Evolutionary conservation across 2,329 filamentous ascomycete genomes (phyloP).

Genomic region (Cladosporium sphaerospermum): DNA sequence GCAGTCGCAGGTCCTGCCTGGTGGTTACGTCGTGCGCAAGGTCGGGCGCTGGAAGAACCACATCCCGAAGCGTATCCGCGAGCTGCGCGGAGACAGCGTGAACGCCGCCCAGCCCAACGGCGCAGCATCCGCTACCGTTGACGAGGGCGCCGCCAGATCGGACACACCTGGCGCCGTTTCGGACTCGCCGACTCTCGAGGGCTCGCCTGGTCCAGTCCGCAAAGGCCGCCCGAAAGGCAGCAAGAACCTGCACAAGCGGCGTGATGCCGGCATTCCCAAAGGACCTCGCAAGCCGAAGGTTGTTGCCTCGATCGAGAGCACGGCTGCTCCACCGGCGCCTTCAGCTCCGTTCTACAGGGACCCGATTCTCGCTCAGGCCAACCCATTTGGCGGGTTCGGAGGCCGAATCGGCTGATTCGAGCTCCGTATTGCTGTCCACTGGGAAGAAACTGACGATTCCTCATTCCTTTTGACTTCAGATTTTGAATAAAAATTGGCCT

Average conservation of each 20-base stretch:
- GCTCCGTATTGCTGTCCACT: too few species aligned
- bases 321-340: not conserved
- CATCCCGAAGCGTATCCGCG: conserved; percentile 39
- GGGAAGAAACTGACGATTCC: too few species aligned
- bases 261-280: conserved; percentile 45
- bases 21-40: conserved; percentile 20
- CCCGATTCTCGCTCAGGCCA: too few species aligned
- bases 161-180: conserved; percentile 11
- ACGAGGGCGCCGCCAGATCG: conserved; percentile 1
- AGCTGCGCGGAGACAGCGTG: conserved; percentile 39
- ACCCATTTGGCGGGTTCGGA: too few species aligned
- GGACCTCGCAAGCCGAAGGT: conserved; percentile 34
- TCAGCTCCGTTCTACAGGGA: too few species aligned
- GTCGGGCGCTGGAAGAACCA: conserved; percentile 26
- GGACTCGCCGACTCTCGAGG: conserved; percentile 13
- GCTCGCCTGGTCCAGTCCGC: conserved; percentile 14
- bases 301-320: conserved; percentile 5
- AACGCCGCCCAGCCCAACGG: conserved; percentile 10
- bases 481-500: too few species aligned
- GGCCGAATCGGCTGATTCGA: too few species aligned
- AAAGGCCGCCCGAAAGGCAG: conserved; percentile 39
- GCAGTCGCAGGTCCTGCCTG: conserved; percentile 9
- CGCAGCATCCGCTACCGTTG: not conserved
- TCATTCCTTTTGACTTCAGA: too few species aligned
- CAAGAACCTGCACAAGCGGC: conserved; percentile 41